Evolutionary conservation across 106 monocot species (phyloP), one percentile per base, ranked within the genome.

Genomic region (Chionographis japonica): DNA sequence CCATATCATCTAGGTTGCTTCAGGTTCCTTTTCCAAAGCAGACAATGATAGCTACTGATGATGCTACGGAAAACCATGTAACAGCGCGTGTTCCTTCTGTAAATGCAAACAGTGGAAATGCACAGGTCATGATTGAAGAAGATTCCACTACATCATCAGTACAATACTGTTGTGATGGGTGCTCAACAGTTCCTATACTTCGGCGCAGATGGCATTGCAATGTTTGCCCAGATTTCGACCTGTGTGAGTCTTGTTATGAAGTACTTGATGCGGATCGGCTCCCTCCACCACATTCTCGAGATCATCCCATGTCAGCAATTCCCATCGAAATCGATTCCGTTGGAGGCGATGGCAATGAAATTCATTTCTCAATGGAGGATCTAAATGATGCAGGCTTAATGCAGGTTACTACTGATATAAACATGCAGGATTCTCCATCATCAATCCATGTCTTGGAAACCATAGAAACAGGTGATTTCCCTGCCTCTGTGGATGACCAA

Each of bases 131-230:
- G 80, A 83, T 87, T 59, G 98, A 98, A 77, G 98, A 98, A 51
- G 98, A 98, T 75, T 79, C 89, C 65, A 58, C 77, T 55, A 80
- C 87, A 42, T 90, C 93, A 37, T 93, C 93, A 17, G 98, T 98
- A 52, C 98, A 98, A 72, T 98, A 98, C 63, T 93, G 86, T 53
- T 98, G 98, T 77, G 98, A 98, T 87, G 98, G 98, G n/a, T 98
- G 98, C 70, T 98, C 98, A 63, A 87, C 98, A 53, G 98, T 98
- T 65, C 98, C 98, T 77, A 98, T 98, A 63, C 79, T 93, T 72
- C 53, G 98, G 10, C 90, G 80, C 12, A 52, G 98, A 60, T 98
- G 98, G 98, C 98, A 98, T 72, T 98, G 98, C 67, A 90, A 81
- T 69, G 69, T 98, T 15, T 98, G 98, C 62, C 98, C 98, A 61